Evolutionary conservation across 495 filamentous ascomycete genomes (phyloP).

Genomic region (Tetracladium marchalianum): DNA sequence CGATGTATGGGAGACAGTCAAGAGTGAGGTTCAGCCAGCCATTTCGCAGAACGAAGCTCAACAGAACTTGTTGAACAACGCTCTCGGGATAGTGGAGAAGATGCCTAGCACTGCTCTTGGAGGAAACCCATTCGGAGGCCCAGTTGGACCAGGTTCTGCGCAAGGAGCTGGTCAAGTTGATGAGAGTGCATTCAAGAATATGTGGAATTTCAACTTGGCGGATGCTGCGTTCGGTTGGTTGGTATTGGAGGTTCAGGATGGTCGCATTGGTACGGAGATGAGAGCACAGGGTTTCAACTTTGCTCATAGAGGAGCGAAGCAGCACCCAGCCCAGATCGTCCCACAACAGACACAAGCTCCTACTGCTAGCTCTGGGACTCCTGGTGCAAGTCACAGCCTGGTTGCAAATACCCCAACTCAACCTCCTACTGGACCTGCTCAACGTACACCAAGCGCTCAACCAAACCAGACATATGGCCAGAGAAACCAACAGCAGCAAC

Average conservation of each 20-base stretch:
- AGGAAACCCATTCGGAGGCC: conserved; percentile 92
- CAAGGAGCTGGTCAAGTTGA: conserved; percentile 79
- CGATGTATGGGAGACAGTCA: conserved; percentile 99
- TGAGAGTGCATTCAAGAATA: conserved; percentile 99
- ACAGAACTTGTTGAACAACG: conserved; percentile 80
- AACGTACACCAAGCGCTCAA: conserved; percentile 17
- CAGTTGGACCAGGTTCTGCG: conserved; percentile 55
- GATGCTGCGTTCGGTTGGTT: conserved; percentile 96
- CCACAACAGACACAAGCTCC: conserved; percentile 16
- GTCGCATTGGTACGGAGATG: conserved; percentile 97
- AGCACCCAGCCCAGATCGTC: conserved; percentile 13
- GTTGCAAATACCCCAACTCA: conserved; percentile 20
- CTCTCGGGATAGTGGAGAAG: conserved; percentile 81
- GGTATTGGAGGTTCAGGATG: conserved; percentile 86
- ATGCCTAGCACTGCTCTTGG: conserved; percentile 94
- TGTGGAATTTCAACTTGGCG: conserved; percentile 99
- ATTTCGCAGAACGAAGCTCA: conserved; percentile 89
- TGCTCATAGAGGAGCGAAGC: conserved; percentile 60
- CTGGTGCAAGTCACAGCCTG: conserved; percentile 22
- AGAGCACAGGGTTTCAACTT: conserved; percentile 99
- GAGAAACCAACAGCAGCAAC: conserved; percentile 15
- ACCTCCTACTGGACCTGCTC: conserved; percentile 12
- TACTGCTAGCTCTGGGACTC: conserved; percentile 30
- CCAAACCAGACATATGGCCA: conserved; percentile 21
- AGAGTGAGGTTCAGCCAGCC: conserved; percentile 85